These are phyloP conservation scores for Lepidium aucheri DNA, from an alignment of 345 rosid species.

Conservation along the genomic window DNA sequence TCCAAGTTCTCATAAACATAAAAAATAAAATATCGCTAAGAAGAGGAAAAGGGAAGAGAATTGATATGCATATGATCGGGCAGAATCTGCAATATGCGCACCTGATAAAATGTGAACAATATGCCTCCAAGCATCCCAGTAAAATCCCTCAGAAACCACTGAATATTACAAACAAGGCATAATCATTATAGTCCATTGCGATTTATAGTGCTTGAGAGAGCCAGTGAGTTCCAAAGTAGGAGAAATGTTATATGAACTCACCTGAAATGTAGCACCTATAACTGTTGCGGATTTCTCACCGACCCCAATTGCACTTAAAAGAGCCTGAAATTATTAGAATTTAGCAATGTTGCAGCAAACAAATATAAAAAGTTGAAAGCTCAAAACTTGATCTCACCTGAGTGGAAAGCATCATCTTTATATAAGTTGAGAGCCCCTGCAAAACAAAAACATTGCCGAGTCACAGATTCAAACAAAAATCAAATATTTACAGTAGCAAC, in stretches of 20 bases:
- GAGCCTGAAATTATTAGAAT: constrained; percentile 45
- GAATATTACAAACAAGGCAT: constrained; percentile 15
- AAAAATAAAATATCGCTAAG: neutral
- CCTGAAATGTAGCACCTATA: constrained; percentile 96
- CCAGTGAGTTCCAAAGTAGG: neutral
- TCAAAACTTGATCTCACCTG: constrained; percentile 46
- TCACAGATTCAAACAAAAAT: neutral
- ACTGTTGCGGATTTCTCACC: constrained; percentile 96
- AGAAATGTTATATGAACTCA: constrained; percentile 2
- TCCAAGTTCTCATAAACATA: neutral
- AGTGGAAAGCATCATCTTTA: constrained; percentile 95
- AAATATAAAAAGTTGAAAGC: neutral
- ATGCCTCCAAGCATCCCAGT: constrained; percentile 98
- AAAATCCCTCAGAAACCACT: constrained; percentile 96
- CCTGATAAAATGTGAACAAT: constrained; percentile 92
- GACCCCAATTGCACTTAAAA: constrained; percentile 89
- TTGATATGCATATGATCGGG: neutral
- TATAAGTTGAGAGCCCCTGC: constrained; percentile 86
- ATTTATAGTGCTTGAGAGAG: neutral
- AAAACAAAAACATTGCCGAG: neutral
- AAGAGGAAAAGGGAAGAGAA: neutral
- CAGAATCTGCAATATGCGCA: constrained; percentile 19
- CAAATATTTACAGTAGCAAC: neutral
- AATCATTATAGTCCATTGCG: neutral
- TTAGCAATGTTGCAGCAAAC: neutral